phyloP scores from a whole-genome alignment of 495 filamentous ascomycete genomes.

The Penicillium canariense region DNA sequence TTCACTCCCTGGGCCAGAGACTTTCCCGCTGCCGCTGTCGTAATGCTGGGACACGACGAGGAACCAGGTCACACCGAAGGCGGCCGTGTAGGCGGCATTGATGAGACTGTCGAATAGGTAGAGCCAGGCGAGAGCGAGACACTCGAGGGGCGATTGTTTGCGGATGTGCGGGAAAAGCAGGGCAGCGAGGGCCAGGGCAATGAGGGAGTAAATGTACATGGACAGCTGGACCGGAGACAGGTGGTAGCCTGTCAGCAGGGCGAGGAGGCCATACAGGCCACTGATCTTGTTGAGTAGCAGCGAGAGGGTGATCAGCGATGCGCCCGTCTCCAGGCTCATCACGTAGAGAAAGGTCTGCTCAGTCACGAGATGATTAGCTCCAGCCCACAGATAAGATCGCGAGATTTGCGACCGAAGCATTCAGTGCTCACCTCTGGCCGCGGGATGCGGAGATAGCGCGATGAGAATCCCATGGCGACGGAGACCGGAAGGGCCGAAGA shows the following conservation, averaged over 20 bases:
- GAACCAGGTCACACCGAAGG: constrained; percentile 84
- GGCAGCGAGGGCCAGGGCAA: constrained; percentile 58
- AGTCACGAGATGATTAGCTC: constrained; percentile 26
- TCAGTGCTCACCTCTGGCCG: constrained; percentile 52
- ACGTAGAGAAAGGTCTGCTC: constrained; percentile 73
- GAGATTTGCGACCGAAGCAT: constrained; percentile 2
- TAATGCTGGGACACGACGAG: constrained; percentile 60
- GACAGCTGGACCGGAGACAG: constrained; percentile 68
- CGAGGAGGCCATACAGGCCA: constrained; percentile 83
- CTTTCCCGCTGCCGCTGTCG: constrained; percentile 40
- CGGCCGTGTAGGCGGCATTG: constrained; percentile 72
- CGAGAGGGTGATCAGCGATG: constrained; percentile 74
- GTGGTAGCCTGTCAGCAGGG: constrained; percentile 70
- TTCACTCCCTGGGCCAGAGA: constrained; percentile 39
- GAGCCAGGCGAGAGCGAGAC: constrained; percentile 68
- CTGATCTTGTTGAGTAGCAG: constrained; percentile 85
- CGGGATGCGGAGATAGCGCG: constrained; percentile 55
- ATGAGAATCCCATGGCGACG: constrained; percentile 44
- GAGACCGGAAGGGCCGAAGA: constrained; percentile 5
- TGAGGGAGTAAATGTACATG: constrained; percentile 81
- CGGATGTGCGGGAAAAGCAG: constrained; percentile 70
- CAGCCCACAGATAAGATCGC: constrained; percentile 7
- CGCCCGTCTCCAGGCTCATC: constrained; percentile 81
- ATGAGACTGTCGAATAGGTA: constrained; percentile 77
- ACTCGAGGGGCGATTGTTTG: constrained; percentile 64